A percentile compares a stretch with the other conserved stretches of the same genome.
Conservation (phyloP, 2,329 filamentous ascomycete genomes). For the Pleurostoma richardsiae region DNA sequence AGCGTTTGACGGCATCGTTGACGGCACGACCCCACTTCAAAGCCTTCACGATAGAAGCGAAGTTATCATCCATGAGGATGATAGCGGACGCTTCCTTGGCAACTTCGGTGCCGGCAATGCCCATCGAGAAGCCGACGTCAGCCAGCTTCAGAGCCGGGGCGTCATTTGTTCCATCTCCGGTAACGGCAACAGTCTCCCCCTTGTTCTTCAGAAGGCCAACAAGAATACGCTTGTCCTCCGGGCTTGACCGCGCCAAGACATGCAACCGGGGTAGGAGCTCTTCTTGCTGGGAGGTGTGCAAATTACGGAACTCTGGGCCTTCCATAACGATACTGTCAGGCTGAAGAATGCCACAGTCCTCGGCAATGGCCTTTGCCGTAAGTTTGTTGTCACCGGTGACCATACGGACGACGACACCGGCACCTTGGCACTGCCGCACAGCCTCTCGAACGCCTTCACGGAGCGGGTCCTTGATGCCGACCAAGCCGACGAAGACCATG, state of each 20-base stretch:
- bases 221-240: constrained; percentile 71
- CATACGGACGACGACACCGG: constrained; percentile 78
- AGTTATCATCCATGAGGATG: constrained; percentile 85
- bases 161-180: constrained; percentile 80
- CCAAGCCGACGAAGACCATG: constrained; percentile 65
- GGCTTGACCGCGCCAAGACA: constrained; percentile 69
- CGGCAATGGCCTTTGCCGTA: constrained; percentile 74
- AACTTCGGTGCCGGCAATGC: constrained; percentile 76
- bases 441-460: constrained; percentile 70
- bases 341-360: constrained; percentile 71
- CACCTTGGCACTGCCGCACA: constrained; percentile 66
- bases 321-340: constrained; percentile 68
- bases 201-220: constrained; percentile 67
- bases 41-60: constrained; percentile 79
- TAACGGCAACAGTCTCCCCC: constrained; percentile 76
- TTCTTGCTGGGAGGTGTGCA: constrained; percentile 60
- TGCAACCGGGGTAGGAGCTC: constrained; percentile 64
- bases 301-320: constrained; percentile 71
- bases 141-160: constrained; percentile 76
- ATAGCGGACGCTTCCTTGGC: constrained; percentile 83
- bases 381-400: constrained; percentile 79
- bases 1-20: constrained; percentile 73
- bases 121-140: constrained; percentile 83
- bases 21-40: constrained; percentile 76
- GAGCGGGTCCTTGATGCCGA: constrained; percentile 78